These are phyloP conservation scores for Meira nashicola DNA, from an alignment of 1,284 basidiomycete species.

Conservation along the genomic window DNA sequence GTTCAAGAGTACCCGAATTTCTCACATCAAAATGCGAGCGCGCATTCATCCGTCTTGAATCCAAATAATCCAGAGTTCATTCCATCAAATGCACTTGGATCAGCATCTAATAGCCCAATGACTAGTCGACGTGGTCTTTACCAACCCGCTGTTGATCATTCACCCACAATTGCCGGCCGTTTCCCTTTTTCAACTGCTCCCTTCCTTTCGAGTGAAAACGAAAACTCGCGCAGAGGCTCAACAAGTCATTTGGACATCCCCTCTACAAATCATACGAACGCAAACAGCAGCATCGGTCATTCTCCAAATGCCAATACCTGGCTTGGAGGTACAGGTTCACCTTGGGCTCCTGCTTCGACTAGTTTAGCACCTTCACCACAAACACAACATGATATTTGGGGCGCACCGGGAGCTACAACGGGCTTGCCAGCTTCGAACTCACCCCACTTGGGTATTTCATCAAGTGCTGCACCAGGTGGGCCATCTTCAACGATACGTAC, in stretches of 20 bases:
- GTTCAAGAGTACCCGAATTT: constrained; percentile 24
- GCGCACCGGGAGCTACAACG: background rate
- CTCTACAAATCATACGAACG: background rate
- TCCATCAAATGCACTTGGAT: constrained; percentile 21
- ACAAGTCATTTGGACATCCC: background rate
- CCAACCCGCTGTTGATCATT: background rate
- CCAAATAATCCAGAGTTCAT: constrained; percentile 37
- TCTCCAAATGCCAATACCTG: background rate
- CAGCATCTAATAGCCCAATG: constrained; percentile 25
- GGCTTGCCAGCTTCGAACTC: background rate
- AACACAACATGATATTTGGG: constrained; percentile 1
- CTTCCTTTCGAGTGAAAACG: background rate
- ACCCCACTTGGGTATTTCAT: background rate
- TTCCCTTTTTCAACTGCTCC: background rate
- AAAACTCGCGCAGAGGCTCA: background rate
- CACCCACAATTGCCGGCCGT: background rate
- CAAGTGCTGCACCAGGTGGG: background rate
- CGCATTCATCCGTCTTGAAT: constrained; percentile 22
- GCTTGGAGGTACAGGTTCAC: background rate
- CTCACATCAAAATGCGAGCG: constrained; percentile 22
- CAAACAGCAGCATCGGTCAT: background rate
- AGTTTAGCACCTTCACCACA: background rate
- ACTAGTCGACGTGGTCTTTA: constrained; percentile 16
- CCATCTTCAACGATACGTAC: background rate
- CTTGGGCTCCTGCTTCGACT: background rate